phyloP scores from a whole-genome alignment of 2,329 filamentous ascomycete species.

The Fusarium xylarioides region DNA sequence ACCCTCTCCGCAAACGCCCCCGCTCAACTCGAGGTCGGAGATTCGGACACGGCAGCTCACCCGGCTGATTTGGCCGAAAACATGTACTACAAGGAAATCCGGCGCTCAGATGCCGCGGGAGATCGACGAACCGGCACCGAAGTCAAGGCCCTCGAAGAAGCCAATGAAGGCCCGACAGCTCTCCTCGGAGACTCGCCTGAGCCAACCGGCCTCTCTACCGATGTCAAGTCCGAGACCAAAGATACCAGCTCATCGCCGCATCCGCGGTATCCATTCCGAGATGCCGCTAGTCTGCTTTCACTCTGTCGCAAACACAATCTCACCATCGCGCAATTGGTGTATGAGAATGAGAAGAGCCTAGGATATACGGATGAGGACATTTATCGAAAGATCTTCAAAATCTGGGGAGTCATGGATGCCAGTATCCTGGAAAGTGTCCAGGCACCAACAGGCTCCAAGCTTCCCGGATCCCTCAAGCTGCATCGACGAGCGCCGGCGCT shows the following conservation, averaged over 20 bases:
- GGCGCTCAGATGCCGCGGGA: slow-evolving; percentile 56
- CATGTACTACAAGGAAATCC: slow-evolving; percentile 62
- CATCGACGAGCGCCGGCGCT: slow-evolving; percentile 57
- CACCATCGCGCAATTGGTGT: slow-evolving; percentile 61
- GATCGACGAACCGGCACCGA: slow-evolving; percentile 56
- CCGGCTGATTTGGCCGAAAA: slow-evolving; percentile 61
- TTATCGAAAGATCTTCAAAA: slow-evolving; percentile 56
- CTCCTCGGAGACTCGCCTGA: slow-evolving; percentile 17
- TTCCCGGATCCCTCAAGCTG: slow-evolving; percentile 59
- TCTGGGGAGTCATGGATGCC: slow-evolving; percentile 62
- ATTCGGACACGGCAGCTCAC: slow-evolving; percentile 42
- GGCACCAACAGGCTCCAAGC: slow-evolving; percentile 51
- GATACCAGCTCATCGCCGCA: slow-evolving; percentile 41
- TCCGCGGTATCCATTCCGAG: slow-evolving; percentile 58
- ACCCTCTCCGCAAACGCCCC: slow-evolving; percentile 20
- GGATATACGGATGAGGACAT: slow-evolving; percentile 61
- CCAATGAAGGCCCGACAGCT: slow-evolving; percentile 1
- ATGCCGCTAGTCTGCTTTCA: slow-evolving; percentile 56
- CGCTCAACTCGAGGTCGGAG: slow-evolving; percentile 14
- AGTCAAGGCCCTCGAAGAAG: slow-evolving; percentile 49
- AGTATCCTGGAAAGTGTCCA: slow-evolving; percentile 61
- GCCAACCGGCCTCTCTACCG: slow-evolving; percentile 11
- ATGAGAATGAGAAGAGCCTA: slow-evolving; percentile 62
- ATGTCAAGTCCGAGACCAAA: slow-evolving; percentile 27
- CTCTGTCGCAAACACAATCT: slow-evolving; percentile 60